Base-by-base conservation (phyloP, 2,329 filamentous ascomycete genomes). In the Aspergillus niger region DNA sequence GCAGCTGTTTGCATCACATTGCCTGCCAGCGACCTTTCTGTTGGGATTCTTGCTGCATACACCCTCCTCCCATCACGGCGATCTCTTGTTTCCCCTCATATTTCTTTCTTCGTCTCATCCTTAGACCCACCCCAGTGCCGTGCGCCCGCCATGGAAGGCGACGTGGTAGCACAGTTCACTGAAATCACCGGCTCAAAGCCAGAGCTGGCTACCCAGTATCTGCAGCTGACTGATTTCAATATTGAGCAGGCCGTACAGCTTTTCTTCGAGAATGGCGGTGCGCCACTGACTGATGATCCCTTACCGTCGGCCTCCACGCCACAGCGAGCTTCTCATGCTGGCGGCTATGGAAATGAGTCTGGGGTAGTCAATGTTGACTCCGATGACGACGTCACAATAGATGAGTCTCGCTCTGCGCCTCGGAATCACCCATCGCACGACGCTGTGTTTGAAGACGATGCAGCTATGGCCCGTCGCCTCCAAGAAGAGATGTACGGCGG, bases 401-500 rank as follows among this genome's bases (percentile, higher is more conserved):
- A 72, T 36, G 66, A 67, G 61, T 49, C 67, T 57, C 65, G 65
- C 63, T 64, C 66, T 51, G 66, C 74, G 26, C 70, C 70, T n/a
- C 65, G 63, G 44, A 60, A 61, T 63, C 68, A 24, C 58, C 77
- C 82, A 41, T 78, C 78, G 8, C 58, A 64, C 47, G 78, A 76
- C 32, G 77, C 75, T 81, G 87, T 70, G 56, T 86, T 90, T 66
- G 93, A 97, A 65, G 92, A 97, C 70, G 95, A 99, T 71, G 93
- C 92, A 55, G 93, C 91, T 47, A 94, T 98, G 88, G 95, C 95
- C 6, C 87, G 93, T 74, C 86, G 91, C 59, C 77, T 99, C 61
- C 95, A 99, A 75, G 91, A 99, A 71, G 92, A 99, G 76, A 85
- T 97, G 72, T 98, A 97, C 69, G 84, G 85, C 55, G 84, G 64